Evolutionary conservation across 495 filamentous ascomycete genomes (phyloP).

Genomic region (Penicillium canescens): DNA sequence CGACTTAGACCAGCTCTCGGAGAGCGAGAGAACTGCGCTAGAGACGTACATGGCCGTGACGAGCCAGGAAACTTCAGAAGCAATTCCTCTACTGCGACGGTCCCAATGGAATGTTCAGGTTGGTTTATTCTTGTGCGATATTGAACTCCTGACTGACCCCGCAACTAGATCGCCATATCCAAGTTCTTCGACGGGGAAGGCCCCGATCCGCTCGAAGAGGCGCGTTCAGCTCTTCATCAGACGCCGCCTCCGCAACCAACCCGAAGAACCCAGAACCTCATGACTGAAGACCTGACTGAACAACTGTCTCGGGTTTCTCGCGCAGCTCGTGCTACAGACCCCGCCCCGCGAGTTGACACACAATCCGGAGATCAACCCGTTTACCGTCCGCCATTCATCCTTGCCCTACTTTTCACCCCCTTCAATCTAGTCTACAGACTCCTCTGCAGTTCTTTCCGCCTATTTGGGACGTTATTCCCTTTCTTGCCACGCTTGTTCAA

Average conservation of each 20-base stretch:
- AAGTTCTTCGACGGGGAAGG: slow-evolving; percentile 98
- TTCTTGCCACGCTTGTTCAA: slow-evolving; percentile 76
- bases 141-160: slow-evolving; percentile 4
- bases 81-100: slow-evolving; percentile 75
- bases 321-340: slow-evolving; percentile 25
- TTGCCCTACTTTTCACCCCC: slow-evolving; percentile 77
- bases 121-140: slow-evolving; percentile 16
- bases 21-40: slow-evolving; percentile 74
- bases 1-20: slow-evolving; percentile 70
- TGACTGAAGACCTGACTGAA: slow-evolving; percentile 62
- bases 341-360: slow-evolving; percentile 80
- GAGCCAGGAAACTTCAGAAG: slow-evolving; percentile 73
- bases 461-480: slow-evolving; percentile 75
- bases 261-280: slow-evolving; percentile 53
- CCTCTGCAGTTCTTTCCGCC: slow-evolving; percentile 58
- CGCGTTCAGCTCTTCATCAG: slow-evolving; percentile 59
- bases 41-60: slow-evolving; percentile 89
- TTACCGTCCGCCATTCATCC: slow-evolving; percentile 68
- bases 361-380: slow-evolving; percentile 63
- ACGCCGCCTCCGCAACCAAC: slow-evolving; percentile 56
- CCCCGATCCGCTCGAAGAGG: slow-evolving; percentile 77
- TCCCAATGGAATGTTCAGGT: slow-evolving; percentile 98
- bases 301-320: slow-evolving; percentile 32
- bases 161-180: slow-evolving; percentile 79
- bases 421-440: slow-evolving; percentile 75